These are phyloP conservation scores for Hymenoscyphus salicellus DNA, from an alignment of 2,329 filamentous ascomycete species.

Conservation along the genomic window DNA sequence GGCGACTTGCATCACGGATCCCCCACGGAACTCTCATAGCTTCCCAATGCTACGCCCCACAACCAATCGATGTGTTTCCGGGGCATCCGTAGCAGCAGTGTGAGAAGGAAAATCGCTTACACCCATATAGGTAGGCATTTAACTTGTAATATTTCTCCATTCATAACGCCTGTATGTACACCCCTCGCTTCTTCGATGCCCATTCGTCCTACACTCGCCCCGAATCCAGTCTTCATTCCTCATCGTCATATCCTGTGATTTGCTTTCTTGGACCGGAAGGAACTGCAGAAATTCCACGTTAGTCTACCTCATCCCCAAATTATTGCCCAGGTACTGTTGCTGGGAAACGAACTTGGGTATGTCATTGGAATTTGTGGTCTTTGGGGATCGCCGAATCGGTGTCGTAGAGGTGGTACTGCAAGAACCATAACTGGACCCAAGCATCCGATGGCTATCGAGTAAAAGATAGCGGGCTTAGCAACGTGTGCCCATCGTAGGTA, in stretches of 20 bases:
- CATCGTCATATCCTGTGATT: constrained; percentile 14
- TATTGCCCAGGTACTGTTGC: background rate
- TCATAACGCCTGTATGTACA: constrained; percentile 15
- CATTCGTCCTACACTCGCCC: background rate
- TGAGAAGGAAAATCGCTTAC: background rate
- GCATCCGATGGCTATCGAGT: constrained; percentile 71
- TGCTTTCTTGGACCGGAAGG: constrained; percentile 21
- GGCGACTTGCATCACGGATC: no score
- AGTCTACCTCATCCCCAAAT: background rate
- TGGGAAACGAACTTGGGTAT: constrained; percentile 79
- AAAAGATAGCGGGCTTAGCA: constrained; percentile 90
- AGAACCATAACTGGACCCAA: constrained; percentile 69
- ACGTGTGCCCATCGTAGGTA: constrained; percentile 87
- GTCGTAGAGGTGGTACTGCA: constrained; percentile 70
- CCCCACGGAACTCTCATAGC: no score
- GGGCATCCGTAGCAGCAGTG: no score
- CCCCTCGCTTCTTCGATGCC: background rate
- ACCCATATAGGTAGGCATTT: background rate
- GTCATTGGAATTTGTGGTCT: constrained; percentile 75
- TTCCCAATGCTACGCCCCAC: no score
- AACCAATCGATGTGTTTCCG: no score
- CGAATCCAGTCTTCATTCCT: background rate
- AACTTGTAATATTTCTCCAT: constrained; percentile 9
- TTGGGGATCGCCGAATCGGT: constrained; percentile 69
- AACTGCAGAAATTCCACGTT: constrained; percentile 13